Evolutionary conservation across 768 basidiomycete species (phyloP).

Genomic region (Suillus americanus): DNA sequence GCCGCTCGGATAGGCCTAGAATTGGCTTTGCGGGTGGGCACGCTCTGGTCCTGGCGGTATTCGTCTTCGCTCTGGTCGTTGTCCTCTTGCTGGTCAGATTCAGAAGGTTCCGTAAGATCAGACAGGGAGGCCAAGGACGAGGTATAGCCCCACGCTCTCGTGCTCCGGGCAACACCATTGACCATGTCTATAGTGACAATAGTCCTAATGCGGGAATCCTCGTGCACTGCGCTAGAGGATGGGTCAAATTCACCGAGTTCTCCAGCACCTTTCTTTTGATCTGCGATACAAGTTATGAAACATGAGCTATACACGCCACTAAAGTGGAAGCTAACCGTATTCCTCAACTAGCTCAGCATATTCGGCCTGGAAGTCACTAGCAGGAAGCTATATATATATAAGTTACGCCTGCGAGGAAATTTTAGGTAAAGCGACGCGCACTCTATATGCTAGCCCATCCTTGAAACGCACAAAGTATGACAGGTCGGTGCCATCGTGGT

Average conservation of each 20-base stretch:
- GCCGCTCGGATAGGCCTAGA: conserved; percentile 18
- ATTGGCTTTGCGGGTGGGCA: neutral
- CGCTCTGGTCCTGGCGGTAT: neutral
- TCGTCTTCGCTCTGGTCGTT: conserved; percentile 18
- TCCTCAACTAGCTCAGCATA: conserved; percentile 48
- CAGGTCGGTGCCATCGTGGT: conserved; percentile 33
- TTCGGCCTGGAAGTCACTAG: conserved; percentile 35
- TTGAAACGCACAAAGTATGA: conserved; percentile 64
- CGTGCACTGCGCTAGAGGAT: conserved; percentile 51
- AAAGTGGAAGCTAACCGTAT: conserved; percentile 47
- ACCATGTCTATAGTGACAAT: conserved; percentile 30
- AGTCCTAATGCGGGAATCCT: conserved; percentile 51
- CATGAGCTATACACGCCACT: neutral
- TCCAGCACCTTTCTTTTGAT: conserved; percentile 41
- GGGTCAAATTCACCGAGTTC: conserved; percentile 59
- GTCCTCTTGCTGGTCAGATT: conserved; percentile 34
- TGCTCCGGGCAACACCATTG: conserved; percentile 4
- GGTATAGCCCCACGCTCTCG: conserved; percentile 12
- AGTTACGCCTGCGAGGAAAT: conserved; percentile 1
- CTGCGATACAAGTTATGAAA: conserved; percentile 33
- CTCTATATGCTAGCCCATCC: conserved; percentile 60
- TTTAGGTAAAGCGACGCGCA: conserved; percentile 25
- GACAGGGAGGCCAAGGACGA: conserved; percentile 17
- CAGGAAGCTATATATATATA: conserved; percentile 40
- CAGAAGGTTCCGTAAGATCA: conserved; percentile 28